Evolutionary conservation across 106 monocot species (phyloP).

Genomic region (Dendrobium officinale): DNA sequence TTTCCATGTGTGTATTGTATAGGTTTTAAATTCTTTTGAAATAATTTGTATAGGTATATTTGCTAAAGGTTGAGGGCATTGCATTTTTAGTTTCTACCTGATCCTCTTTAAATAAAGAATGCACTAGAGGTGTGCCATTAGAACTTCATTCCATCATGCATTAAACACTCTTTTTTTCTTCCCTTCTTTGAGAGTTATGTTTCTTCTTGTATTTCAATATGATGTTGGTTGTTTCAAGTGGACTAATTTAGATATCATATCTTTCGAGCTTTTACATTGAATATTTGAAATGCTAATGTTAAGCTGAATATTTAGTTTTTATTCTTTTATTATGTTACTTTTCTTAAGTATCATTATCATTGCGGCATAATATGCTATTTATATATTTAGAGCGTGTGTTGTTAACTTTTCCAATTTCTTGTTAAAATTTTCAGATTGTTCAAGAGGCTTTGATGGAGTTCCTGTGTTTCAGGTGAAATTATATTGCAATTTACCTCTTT

Average conservation of each 20-base stretch:
- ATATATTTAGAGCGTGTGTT: neutral
- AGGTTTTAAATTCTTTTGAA: neutral
- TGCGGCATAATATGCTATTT: neutral
- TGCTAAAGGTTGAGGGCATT: conserved; percentile 98
- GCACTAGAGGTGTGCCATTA: conserved; percentile 63
- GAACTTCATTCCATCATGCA: neutral
- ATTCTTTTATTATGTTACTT: neutral
- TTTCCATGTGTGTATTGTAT: neutral
- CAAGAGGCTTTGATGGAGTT: conserved; percentile 93
- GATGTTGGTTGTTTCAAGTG: neutral
- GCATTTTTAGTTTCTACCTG: conserved; percentile 92
- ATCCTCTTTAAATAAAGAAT: conserved; percentile 96
- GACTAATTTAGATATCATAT: neutral
- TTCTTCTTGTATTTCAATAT: neutral
- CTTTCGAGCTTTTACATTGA: too few relatives aligned
- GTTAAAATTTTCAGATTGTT: conserved; percentile 65
- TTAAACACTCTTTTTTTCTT: neutral
- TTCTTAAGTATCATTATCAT: neutral
- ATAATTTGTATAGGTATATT: conserved; percentile 64
- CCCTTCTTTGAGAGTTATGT: neutral
- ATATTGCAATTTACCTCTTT: neutral
- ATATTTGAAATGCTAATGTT: neutral
- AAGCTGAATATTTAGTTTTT: neutral
- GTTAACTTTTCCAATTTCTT: conserved; percentile 22
- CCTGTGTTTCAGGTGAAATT: conserved; percentile 87